Base-by-base conservation (phyloP, 2,329 filamentous ascomycete species). In the Aspergillus sclerotialis region DNA sequence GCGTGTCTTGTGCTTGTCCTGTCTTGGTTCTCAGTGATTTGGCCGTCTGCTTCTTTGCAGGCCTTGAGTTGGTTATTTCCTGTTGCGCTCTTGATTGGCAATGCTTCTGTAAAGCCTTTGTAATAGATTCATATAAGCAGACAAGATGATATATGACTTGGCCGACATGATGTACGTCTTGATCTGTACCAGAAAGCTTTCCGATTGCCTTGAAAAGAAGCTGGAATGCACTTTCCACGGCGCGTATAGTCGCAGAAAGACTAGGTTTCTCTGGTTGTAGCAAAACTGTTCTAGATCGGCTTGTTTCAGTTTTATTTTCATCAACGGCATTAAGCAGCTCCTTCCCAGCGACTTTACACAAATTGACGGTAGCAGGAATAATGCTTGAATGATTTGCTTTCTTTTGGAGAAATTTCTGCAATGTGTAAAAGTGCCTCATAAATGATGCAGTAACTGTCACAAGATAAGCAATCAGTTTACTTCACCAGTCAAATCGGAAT, bases 81-180 rank as follows among this genome's bases (percentile, higher is more conserved):
- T 42, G 30, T 17, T 40, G 35, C 5, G 45, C 36, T 11, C 39
- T 48, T 3, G 27, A 33, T 12, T 44, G 44, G 36, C 53, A 58
- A 40, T 46, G 34, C 19, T 47, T 43, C 16, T 51, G 37, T 13
- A 64, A 36, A 21, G 44, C 41, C 11, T 44, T 42, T 34, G 61
- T 44, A 9, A 43, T 41, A 5, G 44, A 39, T 28, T 60, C 51
- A 33, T 61, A 65, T 5, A 65, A 36, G 12, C 38, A 47, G 13
- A 60, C 50, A 11, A 62, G 14, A 26, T 61, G 55, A 42, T 63
- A 65, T 2, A 36, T 46, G 12, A 63, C 29, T 5, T 55, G 46
- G 2, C 48, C 50, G 11, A 42, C 36, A 18, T 44, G 38, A 8
- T 36, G 36, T 0, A 11, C 26, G 1, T 26, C 33, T 10, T 50